phyloP scores from a whole-genome alignment of 306 rosid genomes.

The Acmispon strigosus region DNA sequence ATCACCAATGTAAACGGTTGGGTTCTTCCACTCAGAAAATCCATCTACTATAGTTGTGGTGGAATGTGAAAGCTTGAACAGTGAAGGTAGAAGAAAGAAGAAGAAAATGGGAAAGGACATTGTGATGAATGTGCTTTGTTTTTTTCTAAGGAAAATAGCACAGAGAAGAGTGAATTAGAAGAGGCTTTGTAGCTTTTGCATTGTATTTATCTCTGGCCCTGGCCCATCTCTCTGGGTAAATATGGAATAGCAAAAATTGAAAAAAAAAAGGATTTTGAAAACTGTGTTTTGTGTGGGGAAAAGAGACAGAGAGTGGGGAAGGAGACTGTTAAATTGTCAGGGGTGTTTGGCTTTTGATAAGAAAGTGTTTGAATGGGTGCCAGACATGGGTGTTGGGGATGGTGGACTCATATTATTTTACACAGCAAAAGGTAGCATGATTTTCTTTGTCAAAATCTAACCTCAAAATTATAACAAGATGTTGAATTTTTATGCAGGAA shows the following conservation, averaged over 20 bases:
- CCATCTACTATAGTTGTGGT: slow-evolving; percentile 66
- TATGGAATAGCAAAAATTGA: slow-evolving; percentile 27
- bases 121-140: slow-evolving; percentile 33
- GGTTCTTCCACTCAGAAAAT: slow-evolving; percentile 72
- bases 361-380: slow-evolving; percentile 58
- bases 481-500: not conserved
- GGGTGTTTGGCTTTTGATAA: slow-evolving; percentile 45
- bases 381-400: slow-evolving; percentile 47
- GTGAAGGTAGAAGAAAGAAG: slow-evolving; percentile 27
- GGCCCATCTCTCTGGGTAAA: slow-evolving; percentile 16
- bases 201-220: not conserved
- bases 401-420: slow-evolving; percentile 32
- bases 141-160: slow-evolving; percentile 9
- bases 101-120: slow-evolving; percentile 41
- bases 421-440: slow-evolving; percentile 48
- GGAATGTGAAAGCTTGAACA: slow-evolving; percentile 50
- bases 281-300: slow-evolving; percentile 35
- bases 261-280: slow-evolving; percentile 39
- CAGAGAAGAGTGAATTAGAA: slow-evolving; percentile 20
- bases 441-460: slow-evolving; percentile 35
- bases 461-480: not conserved
- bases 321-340: slow-evolving; percentile 58
- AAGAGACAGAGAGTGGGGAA: slow-evolving; percentile 27
- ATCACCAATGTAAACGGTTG: slow-evolving; percentile 72
- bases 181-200: slow-evolving; percentile 11